phyloP scores from a whole-genome alignment of 352 stramenopile genomes.

The Pythium periplocum region DNA sequence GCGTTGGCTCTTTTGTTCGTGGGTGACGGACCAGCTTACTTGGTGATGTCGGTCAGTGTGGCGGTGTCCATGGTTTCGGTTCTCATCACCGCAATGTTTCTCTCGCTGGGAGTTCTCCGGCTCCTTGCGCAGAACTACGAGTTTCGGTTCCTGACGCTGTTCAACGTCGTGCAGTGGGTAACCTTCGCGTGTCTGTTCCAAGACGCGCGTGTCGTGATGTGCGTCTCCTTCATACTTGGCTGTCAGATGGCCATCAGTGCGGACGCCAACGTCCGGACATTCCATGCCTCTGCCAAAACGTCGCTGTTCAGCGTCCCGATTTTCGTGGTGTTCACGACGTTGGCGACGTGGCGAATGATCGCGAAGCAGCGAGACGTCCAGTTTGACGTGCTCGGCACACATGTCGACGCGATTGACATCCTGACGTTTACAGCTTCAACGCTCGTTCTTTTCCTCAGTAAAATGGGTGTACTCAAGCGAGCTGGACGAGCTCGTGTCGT shows the following conservation, averaged over 20 bases:
- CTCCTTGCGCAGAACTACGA: slow-evolving; percentile 3
- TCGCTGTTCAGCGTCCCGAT: slow-evolving; percentile 2
- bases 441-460: slow-evolving; percentile 2
- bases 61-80: background rate
- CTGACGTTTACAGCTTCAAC: slow-evolving; percentile 5
- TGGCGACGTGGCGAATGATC: slow-evolving; percentile 1
- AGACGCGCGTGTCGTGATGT: slow-evolving; percentile 4
- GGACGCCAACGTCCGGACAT: slow-evolving; percentile 5
- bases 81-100: slow-evolving; percentile 1
- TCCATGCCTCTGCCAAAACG: background rate
- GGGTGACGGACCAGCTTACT: background rate
- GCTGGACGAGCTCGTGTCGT: background rate
- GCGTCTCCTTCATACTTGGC: slow-evolving; percentile 1
- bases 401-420: slow-evolving; percentile 3
- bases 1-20: slow-evolving; percentile 2
- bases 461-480: slow-evolving; percentile 9
- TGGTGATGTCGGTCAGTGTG: slow-evolving; percentile 1
- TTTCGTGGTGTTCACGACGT: background rate
- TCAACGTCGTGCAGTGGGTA: slow-evolving; percentile 5
- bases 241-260: slow-evolving; percentile 2
- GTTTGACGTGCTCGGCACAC: background rate
- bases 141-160: slow-evolving; percentile 5
- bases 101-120: slow-evolving; percentile 2
- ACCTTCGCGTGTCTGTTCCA: slow-evolving; percentile 2
- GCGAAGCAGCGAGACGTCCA: slow-evolving; percentile 1